Base-by-base conservation (phyloP, 306 rosid species). In the Crataegus laevigata region DNA sequence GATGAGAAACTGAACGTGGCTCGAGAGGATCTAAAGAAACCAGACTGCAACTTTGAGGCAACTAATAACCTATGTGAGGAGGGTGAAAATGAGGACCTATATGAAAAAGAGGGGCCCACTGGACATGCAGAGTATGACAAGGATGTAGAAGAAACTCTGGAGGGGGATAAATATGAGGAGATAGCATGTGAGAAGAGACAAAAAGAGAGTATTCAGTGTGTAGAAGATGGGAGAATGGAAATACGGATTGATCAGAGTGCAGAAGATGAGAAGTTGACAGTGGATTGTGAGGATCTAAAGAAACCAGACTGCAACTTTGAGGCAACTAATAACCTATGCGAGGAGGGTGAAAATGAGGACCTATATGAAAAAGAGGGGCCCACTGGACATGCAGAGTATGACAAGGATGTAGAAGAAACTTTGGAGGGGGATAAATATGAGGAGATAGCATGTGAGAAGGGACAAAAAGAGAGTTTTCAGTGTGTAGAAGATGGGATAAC, bases 291-390 rank as follows among this genome's bases (percentile, higher is more conserved):
- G 68, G 83, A 75, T 84, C 78, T 73, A 24, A 45, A 71, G 60
- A 70, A 71, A 78, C 75, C 25, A 45, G 84, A 80, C 30, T 83
- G 69, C 72, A 43, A 77, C 67, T 32, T 34, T 72, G 77, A 79
- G 78, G 85, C 79, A 63, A 76, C 80, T 74, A 84, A 38, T 66
- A 80, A 77, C 71, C 72, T 55, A 32, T 65, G 74, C 66, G 81
- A 84, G 78, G 84, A 59, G 34, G 84, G 77, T 82, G 88, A 75
- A 82, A 74, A 57, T 74, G 90, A 78, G 68, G 79, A 74, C 74
- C 74, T 80, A 69, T 75, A 61, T 63, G 65, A 71, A 68, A 24
- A 69, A 55, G 79, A 38, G 80, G 86, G 64, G 66, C 69, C 85
- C 54, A 63, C 70, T 55, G 54, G 79, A 57, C 57, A 29, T 34